Evolutionary conservation across 2,329 filamentous ascomycete species (phyloP).

Genomic region (Stagonosporopsis cucurbitacearum): DNA sequence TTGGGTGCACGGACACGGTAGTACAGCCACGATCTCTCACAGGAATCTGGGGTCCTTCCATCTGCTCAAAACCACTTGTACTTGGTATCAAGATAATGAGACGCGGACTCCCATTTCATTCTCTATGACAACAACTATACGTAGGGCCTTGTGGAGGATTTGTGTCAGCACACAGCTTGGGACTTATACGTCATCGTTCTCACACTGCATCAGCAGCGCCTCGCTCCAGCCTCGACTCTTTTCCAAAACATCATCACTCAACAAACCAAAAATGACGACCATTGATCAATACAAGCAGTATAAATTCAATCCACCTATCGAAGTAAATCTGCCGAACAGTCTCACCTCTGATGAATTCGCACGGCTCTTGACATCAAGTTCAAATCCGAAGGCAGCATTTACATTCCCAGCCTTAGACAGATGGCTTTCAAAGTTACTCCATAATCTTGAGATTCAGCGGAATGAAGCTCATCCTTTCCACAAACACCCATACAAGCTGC

Average conservation of each 20-base stretch:
- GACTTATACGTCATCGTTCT: no score
- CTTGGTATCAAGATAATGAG: no score
- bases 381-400: slow-evolving; percentile 19
- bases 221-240: neutral
- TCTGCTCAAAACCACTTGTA: no score
- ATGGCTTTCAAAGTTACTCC: slow-evolving; percentile 60
- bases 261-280: neutral
- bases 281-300: slow-evolving; percentile 11
- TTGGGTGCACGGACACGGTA: no score
- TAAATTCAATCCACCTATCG: slow-evolving; percentile 40
- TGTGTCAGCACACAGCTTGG: neutral
- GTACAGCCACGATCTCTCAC: no score
- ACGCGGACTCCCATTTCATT: no score
- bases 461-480: slow-evolving; percentile 59
- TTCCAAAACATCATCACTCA: neutral
- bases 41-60: no score
- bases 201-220: neutral
- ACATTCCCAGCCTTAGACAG: slow-evolving; percentile 62
- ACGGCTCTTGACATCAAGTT: slow-evolving; percentile 7
- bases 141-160: neutral
- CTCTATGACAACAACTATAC: no score
- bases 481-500: slow-evolving; percentile 58
- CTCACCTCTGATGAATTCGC: slow-evolving; percentile 48
- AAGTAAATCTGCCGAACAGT: slow-evolving; percentile 53
- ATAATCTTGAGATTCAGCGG: slow-evolving; percentile 57